Percentiles rank a stretch among this genome's conserved stretches.
Conservation (phyloP, 495 filamentous ascomycete genomes). For the Hypoxylon perforatum region DNA sequence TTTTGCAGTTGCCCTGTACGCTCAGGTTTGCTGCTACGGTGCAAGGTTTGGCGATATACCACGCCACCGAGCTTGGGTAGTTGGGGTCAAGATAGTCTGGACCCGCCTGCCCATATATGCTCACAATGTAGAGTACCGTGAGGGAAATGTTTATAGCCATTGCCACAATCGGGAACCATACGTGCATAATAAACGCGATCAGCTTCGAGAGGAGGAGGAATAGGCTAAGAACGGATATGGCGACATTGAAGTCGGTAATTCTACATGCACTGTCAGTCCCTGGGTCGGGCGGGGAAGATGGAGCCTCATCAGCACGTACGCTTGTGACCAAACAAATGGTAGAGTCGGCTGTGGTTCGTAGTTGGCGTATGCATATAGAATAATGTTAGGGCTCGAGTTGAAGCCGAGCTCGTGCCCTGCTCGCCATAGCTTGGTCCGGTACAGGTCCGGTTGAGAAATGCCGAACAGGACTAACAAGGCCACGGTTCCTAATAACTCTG, state of each 20-base stretch:
- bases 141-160: slow-evolving; percentile 67
- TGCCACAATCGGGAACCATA: slow-evolving; percentile 77
- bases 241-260: slow-evolving; percentile 82
- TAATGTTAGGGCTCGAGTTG: slow-evolving; percentile 80
- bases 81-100: slow-evolving; percentile 81
- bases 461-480: slow-evolving; percentile 81
- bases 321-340: slow-evolving; percentile 84
- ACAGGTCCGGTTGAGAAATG: slow-evolving; percentile 82
- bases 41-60: slow-evolving; percentile 88
- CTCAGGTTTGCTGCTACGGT: slow-evolving; percentile 65
- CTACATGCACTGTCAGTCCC: slow-evolving; percentile 55
- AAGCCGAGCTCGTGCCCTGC: slow-evolving; percentile 82
- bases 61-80: slow-evolving; percentile 74
- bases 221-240: slow-evolving; percentile 79
- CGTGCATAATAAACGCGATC: slow-evolving; percentile 75
- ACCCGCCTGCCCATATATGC: slow-evolving; percentile 78
- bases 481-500: slow-evolving; percentile 77
- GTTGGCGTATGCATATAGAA: slow-evolving; percentile 82
- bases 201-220: slow-evolving; percentile 74
- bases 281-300: slow-evolving; percentile 6
- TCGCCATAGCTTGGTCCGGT: slow-evolving; percentile 82
- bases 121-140: slow-evolving; percentile 72
- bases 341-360: slow-evolving; percentile 69
- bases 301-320: slow-evolving; percentile 65
- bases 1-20: slow-evolving; percentile 75